phyloP scores from a whole-genome alignment of 1,139 yeast species.

The Suhomyces atakaporum region DNA sequence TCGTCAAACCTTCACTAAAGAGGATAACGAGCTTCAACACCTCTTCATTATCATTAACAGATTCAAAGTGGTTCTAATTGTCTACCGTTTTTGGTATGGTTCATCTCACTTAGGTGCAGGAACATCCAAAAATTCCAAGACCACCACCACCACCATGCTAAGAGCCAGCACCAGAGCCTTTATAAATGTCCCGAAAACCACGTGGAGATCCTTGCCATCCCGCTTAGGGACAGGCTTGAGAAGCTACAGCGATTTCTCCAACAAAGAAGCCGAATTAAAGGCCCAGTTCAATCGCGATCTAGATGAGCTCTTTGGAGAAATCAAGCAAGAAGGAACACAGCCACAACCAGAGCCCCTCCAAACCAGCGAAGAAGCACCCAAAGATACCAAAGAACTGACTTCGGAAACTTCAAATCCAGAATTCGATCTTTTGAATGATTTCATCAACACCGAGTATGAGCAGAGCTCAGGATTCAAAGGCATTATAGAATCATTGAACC shows the following conservation, averaged over 20 bases:
- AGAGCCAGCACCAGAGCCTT: neutral
- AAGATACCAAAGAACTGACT: neutral
- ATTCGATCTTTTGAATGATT: slow-evolving; percentile 16
- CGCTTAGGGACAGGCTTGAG: no score
- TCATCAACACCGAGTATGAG: slow-evolving; percentile 16
- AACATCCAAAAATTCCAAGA: no score
- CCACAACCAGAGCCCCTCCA: no score
- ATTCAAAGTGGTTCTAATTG: no score
- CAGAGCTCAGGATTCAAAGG: slow-evolving; percentile 8
- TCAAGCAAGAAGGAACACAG: slow-evolving; percentile 1
- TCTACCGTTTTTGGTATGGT: no score
- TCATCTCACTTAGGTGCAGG: no score
- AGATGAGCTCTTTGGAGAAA: slow-evolving; percentile 2
- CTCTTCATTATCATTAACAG: no score
- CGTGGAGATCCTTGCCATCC: no score
- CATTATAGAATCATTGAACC: slow-evolving; percentile 9
- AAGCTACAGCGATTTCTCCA: slow-evolving; percentile 2
- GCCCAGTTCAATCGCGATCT: slow-evolving; percentile 4
- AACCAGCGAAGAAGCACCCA: neutral
- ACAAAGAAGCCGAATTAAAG: slow-evolving; percentile 1
- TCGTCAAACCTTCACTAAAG: no score
- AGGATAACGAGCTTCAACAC: no score
- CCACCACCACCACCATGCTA: no score
- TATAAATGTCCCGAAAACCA: no score
- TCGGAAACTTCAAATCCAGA: slow-evolving; percentile 8